Conservation (phyloP, 1,284 basidiomycete species). For the Pascua sp. region DNA sequence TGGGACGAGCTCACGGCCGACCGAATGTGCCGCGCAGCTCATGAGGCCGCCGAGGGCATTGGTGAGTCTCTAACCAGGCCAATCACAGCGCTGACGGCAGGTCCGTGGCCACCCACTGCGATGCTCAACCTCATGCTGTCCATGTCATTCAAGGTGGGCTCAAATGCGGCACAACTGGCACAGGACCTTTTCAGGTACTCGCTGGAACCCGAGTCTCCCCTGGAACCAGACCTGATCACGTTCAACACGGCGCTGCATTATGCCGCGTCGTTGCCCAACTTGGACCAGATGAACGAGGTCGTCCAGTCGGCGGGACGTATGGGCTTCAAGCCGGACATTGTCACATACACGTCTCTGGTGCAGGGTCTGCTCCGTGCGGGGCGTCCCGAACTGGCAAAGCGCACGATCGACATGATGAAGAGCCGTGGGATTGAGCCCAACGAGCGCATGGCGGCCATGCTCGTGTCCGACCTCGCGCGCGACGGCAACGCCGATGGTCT, state of each 20-base stretch:
- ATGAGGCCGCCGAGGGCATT: constrained; percentile 3
- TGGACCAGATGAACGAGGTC: constrained; percentile 60
- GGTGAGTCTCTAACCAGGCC: too few relatives aligned
- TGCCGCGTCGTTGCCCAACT: constrained; percentile 60
- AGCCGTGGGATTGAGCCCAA: constrained; percentile 69
- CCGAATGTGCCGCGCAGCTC: constrained; percentile 24
- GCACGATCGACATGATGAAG: constrained; percentile 66
- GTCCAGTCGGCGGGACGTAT: constrained; percentile 56
- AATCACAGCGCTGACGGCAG: not conserved
- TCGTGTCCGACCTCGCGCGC: constrained; percentile 67
- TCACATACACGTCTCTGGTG: constrained; percentile 75
- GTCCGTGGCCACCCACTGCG: constrained; percentile 36
- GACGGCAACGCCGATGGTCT: constrained; percentile 57
- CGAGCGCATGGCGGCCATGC: constrained; percentile 66
- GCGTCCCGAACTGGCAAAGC: constrained; percentile 62
- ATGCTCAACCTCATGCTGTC: constrained; percentile 46
- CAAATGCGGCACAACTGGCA: constrained; percentile 26
- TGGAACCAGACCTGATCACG: constrained; percentile 63
- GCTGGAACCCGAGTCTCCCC: constrained; percentile 27
- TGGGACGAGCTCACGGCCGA: constrained; percentile 43
- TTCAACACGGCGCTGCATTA: constrained; percentile 73
- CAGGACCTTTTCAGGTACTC: constrained; percentile 36
- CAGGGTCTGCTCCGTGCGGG: constrained; percentile 65
- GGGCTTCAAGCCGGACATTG: constrained; percentile 64
- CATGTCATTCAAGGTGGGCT: constrained; percentile 31